Evolutionary conservation across 768 basidiomycete genomes (phyloP).

Genomic region (Tylopilus vinaceipallidus): DNA sequence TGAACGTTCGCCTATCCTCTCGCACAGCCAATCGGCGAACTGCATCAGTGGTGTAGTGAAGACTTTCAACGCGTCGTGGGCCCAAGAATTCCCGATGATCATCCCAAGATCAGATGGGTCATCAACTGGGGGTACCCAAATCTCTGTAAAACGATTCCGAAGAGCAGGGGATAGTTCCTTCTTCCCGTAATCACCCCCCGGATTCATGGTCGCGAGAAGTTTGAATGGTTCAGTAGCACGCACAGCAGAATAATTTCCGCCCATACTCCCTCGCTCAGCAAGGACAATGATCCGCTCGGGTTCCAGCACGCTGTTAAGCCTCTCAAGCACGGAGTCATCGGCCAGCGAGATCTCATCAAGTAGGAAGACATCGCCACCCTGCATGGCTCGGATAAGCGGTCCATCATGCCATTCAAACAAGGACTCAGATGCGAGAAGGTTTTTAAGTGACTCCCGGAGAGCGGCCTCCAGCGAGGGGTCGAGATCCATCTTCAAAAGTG

Average conservation of each 20-base stretch:
- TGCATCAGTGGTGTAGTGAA: conserved; percentile 67
- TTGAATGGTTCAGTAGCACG: conserved; percentile 71
- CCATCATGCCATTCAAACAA: conserved; percentile 98
- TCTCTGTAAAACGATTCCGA: conserved; percentile 97
- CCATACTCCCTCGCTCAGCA: conserved; percentile 86
- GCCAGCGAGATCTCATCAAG: conserved; percentile 97
- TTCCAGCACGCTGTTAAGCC: conserved; percentile 96
- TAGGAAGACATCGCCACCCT: conserved; percentile 76
- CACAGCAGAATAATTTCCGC: conserved; percentile 64
- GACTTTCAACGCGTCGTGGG: conserved; percentile 43
- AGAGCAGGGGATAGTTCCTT: conserved; percentile 97
- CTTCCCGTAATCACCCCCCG: conserved; percentile 98
- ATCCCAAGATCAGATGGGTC: conserved; percentile 68
- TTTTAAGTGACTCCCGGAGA: conserved; percentile 43
- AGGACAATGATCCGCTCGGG: conserved; percentile 84
- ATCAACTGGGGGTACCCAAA: conserved; percentile 92
- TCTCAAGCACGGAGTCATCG: conserved; percentile 96
- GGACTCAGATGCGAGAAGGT: conserved; percentile 54
- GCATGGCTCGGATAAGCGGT: conserved; percentile 93
- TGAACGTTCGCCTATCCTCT: conserved; percentile 56
- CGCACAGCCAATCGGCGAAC: conserved; percentile 80
- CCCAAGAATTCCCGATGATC: conserved; percentile 76
- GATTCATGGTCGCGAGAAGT: conserved; percentile 97
- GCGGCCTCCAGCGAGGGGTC: conserved; percentile 30
- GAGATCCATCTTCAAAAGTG: conserved; percentile 26